Conservation (phyloP, 768 basidiomycete genomes). For the Amanita muscaria region DNA sequence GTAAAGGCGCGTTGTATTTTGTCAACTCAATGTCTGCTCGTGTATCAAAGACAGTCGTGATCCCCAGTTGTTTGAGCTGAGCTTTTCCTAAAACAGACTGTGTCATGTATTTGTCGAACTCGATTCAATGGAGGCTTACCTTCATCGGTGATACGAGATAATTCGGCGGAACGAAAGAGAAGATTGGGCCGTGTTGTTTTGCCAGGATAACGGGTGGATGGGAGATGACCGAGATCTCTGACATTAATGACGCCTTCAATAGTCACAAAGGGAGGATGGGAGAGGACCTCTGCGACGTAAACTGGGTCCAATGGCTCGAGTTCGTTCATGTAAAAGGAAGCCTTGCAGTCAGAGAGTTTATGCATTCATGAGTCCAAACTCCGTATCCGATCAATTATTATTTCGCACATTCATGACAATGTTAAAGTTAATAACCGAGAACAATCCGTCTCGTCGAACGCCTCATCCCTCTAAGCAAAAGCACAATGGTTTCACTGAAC, state of each 20-base stretch:
- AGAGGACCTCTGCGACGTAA: conserved; percentile 56
- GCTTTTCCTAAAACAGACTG: conserved; percentile 47
- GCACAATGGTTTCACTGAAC: conserved; percentile 4
- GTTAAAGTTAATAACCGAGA: conserved; percentile 2
- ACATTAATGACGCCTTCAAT: conserved; percentile 72
- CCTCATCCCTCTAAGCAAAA: neutral
- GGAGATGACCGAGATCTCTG: conserved; percentile 61
- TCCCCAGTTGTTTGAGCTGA: conserved; percentile 49
- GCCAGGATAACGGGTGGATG: conserved; percentile 36
- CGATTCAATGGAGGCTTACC: too few relatives aligned
- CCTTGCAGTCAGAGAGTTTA: too few relatives aligned
- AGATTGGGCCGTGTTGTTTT: conserved; percentile 48
- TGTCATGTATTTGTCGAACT: too few relatives aligned
- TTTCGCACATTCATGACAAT: neutral
- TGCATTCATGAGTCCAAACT: too few relatives aligned
- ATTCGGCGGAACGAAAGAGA: conserved; percentile 62
- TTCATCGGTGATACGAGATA: conserved; percentile 61
- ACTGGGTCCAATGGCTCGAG: conserved; percentile 59
- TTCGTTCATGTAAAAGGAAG: conserved; percentile 42
- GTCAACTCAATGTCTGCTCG: conserved; percentile 73
- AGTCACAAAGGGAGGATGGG: conserved; percentile 59
- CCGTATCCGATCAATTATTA: too few relatives aligned
- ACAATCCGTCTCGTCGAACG: neutral
- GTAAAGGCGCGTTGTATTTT: conserved; percentile 62
- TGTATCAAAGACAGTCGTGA: conserved; percentile 66